phyloP scores from a whole-genome alignment of 2,329 filamentous ascomycete genomes.

The Fusarium pseudograminearum region DNA sequence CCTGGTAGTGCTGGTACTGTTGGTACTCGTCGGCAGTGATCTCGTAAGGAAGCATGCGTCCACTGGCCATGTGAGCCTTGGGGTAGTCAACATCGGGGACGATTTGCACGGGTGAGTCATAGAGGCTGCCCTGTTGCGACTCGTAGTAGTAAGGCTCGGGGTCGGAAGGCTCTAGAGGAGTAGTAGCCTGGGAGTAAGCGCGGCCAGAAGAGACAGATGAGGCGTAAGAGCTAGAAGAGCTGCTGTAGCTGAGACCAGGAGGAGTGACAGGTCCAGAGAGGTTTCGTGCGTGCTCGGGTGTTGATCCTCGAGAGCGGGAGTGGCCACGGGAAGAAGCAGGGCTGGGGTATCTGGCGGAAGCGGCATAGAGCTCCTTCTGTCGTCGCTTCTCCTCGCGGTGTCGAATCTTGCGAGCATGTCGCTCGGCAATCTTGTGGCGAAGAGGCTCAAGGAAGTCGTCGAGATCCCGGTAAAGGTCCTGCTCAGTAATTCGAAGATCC shows the following conservation, averaged over 20 bases:
- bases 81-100: slow-evolving; percentile 56
- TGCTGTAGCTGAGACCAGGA: slow-evolving; percentile 63
- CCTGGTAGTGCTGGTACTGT: slow-evolving; percentile 57
- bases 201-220: slow-evolving; percentile 62
- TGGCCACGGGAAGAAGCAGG: slow-evolving; percentile 61
- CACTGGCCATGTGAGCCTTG: slow-evolving; percentile 51
- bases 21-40: slow-evolving; percentile 65
- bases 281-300: slow-evolving; percentile 57
- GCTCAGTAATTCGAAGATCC: slow-evolving; percentile 86
- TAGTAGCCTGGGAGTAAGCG: slow-evolving; percentile 64
- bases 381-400: slow-evolving; percentile 61
- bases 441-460: slow-evolving; percentile 91
- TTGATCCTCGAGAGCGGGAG: slow-evolving; percentile 57
- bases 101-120: slow-evolving; percentile 64
- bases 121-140: slow-evolving; percentile 56
- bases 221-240: slow-evolving; percentile 63
- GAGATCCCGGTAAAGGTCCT: slow-evolving; percentile 88
- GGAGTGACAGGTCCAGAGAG: slow-evolving; percentile 54
- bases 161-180: slow-evolving; percentile 60
- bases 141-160: slow-evolving; percentile 59
- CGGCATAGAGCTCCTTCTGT: slow-evolving; percentile 54
- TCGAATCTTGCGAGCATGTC: slow-evolving; percentile 63
- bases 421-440: slow-evolving; percentile 68
- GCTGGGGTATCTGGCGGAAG: slow-evolving; percentile 57
- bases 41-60: slow-evolving; percentile 65